These are phyloP conservation scores for Fusarium sulawesiense DNA, from an alignment of 2,329 filamentous ascomycete species.

Conservation along the genomic window DNA sequence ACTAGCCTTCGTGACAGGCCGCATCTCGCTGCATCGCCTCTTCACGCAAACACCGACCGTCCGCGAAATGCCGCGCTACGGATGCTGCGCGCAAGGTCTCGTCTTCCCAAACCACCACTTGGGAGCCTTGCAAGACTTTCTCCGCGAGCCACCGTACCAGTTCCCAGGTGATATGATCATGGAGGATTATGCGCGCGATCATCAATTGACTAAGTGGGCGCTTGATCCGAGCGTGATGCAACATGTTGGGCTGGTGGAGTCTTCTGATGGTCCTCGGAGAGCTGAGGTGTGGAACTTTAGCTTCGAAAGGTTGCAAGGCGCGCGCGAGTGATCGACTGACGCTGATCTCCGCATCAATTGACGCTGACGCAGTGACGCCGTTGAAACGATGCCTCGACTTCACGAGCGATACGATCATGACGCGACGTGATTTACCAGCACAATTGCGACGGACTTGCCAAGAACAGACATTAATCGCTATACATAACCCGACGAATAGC, in stretches of 20 bases:
- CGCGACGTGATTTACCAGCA: background rate
- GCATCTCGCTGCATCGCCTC: slow-evolving; percentile 45
- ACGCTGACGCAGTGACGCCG: background rate
- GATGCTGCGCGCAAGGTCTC: slow-evolving; percentile 54
- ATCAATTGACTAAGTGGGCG: slow-evolving; percentile 51
- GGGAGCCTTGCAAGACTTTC: slow-evolving; percentile 41
- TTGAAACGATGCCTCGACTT: background rate
- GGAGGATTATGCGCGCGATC: slow-evolving; percentile 49
- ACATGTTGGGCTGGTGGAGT: slow-evolving; percentile 51
- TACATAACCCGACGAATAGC: background rate
- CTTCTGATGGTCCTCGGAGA: slow-evolving; percentile 44
- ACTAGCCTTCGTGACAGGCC: slow-evolving; percentile 48
- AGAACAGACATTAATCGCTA: background rate
- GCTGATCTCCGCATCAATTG: background rate
- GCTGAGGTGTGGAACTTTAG: slow-evolving; percentile 54
- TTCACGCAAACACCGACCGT: slow-evolving; percentile 41
- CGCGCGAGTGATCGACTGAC: background rate
- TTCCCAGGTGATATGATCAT: slow-evolving; percentile 53
- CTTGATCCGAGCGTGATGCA: slow-evolving; percentile 54
- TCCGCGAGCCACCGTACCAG: slow-evolving; percentile 49
- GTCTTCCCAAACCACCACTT: slow-evolving; percentile 51
- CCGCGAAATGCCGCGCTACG: slow-evolving; percentile 53
- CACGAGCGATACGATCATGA: background rate
- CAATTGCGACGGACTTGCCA: background rate
- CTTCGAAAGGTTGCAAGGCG: slow-evolving; percentile 44